Evolutionary conservation across 306 rosid genomes (phyloP).

Genomic region (Quercus parvula): DNA sequence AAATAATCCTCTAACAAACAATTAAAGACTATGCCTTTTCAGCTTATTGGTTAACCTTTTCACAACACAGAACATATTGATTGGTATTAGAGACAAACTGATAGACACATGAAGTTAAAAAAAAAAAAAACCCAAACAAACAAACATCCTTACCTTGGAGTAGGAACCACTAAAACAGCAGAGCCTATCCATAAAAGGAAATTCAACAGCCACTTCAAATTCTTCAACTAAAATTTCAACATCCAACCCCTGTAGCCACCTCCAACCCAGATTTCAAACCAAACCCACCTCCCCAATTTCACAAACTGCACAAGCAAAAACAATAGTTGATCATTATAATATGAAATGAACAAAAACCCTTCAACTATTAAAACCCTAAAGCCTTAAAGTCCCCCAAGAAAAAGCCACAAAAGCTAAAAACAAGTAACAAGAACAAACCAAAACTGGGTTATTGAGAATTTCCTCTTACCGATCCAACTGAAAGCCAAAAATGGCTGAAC

Average conservation of each 20-base stretch:
- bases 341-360: constrained; percentile 8
- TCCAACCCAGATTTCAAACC: constrained; percentile 38
- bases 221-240: constrained; percentile 38
- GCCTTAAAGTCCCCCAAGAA: constrained; percentile 12
- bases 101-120: neutral
- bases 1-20: constrained; percentile 3
- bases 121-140: neutral
- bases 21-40: constrained; percentile 5
- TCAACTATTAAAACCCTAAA: constrained; percentile 25
- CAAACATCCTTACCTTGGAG: constrained; percentile 52
- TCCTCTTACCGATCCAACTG: constrained; percentile 38
- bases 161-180: constrained; percentile 70
- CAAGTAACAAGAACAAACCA: constrained; percentile 21
- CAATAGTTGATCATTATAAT: constrained; percentile 22
- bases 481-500: constrained; percentile 33
- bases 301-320: constrained; percentile 32
- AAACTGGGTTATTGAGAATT: constrained; percentile 31
- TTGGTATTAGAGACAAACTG: constrained; percentile 5
- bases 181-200: constrained; percentile 59
- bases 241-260: constrained; percentile 38
- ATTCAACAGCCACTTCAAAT: constrained; percentile 24
- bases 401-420: constrained; percentile 15
- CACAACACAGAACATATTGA: constrained; percentile 1
- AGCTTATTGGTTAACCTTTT: constrained; percentile 15
- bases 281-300: constrained; percentile 39